These are phyloP conservation scores for Debaryomyces castellii DNA, from an alignment of 805 yeast genomes.

Conservation along the genomic window DNA sequence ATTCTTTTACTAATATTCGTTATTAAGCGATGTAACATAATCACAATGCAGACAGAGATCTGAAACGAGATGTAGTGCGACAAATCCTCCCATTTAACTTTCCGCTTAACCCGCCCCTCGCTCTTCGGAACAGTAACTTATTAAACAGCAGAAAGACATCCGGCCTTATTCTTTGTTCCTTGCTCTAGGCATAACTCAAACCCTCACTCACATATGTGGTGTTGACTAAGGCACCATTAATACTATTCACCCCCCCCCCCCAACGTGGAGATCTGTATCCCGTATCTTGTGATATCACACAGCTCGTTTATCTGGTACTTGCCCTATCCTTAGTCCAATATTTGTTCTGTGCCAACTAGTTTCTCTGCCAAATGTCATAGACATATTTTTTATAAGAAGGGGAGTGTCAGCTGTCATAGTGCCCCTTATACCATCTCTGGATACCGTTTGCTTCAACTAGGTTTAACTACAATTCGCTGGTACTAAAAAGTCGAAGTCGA, in stretches of 20 bases:
- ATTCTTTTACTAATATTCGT: not conserved
- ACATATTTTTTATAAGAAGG: not conserved
- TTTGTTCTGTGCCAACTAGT: not conserved
- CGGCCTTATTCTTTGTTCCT: not conserved
- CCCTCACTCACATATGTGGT: not conserved
- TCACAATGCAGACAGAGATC: not conserved
- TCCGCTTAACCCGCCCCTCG: not conserved
- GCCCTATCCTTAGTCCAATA: too few species aligned
- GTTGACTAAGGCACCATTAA: not conserved
- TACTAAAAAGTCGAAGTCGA: not conserved
- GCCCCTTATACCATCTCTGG: not conserved
- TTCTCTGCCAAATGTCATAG: not conserved
- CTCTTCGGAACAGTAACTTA: not conserved
- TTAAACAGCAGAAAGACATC: not conserved
- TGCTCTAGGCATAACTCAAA: not conserved
- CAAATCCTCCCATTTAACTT: not conserved
- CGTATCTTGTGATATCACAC: not conserved
- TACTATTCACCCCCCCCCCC: too few species aligned
- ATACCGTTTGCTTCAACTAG: not conserved
- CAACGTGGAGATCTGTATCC: not conserved
- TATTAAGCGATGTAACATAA: not conserved
- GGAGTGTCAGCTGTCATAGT: not conserved
- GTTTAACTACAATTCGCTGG: not conserved
- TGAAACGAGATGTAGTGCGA: not conserved
- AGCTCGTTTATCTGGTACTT: not conserved